phyloP scores from a whole-genome alignment of 768 basidiomycete species.

The Rossbeevera mucosa region DNA sequence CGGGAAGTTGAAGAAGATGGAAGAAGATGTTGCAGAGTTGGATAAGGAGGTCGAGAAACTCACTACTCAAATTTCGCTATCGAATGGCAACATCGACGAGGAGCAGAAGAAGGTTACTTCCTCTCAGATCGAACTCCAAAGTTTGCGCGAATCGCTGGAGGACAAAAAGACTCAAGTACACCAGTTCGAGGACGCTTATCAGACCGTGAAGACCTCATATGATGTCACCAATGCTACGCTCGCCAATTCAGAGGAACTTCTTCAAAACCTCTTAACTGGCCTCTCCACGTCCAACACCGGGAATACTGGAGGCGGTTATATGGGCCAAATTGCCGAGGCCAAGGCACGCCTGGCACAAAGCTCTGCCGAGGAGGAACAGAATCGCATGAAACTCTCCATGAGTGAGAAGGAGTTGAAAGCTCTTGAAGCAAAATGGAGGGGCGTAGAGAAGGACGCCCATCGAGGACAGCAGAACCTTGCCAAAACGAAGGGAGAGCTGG shows the following conservation, averaged over 20 bases:
- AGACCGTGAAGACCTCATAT: constrained; percentile 65
- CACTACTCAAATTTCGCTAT: constrained; percentile 82
- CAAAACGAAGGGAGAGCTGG: constrained; percentile 52
- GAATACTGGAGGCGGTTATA: constrained; percentile 83
- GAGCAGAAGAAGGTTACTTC: constrained; percentile 60
- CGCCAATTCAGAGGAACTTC: constrained; percentile 78
- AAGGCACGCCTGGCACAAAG: constrained; percentile 70
- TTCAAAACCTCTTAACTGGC: constrained; percentile 92
- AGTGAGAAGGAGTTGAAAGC: constrained; percentile 71
- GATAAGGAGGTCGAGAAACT: constrained; percentile 80
- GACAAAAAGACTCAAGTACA: constrained; percentile 60
- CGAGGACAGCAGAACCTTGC: constrained; percentile 70
- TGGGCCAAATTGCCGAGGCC: constrained; percentile 92
- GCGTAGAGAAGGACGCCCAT: constrained; percentile 77
- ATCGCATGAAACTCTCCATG: constrained; percentile 68
- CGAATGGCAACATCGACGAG: constrained; percentile 66
- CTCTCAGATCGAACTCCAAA: constrained; percentile 52
- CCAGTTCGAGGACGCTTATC: constrained; percentile 49
- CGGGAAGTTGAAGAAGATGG: constrained; percentile 83
- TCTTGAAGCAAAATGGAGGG: constrained; percentile 77
- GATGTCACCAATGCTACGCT: constrained; percentile 56
- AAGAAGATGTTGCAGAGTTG: constrained; percentile 71
- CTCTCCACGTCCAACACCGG: constrained; percentile 65
- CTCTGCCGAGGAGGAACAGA: constrained; percentile 80
- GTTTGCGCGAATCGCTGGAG: constrained; percentile 55